phyloP scores from a whole-genome alignment of 106 monocot genomes.

The Posidonia australis region DNA sequence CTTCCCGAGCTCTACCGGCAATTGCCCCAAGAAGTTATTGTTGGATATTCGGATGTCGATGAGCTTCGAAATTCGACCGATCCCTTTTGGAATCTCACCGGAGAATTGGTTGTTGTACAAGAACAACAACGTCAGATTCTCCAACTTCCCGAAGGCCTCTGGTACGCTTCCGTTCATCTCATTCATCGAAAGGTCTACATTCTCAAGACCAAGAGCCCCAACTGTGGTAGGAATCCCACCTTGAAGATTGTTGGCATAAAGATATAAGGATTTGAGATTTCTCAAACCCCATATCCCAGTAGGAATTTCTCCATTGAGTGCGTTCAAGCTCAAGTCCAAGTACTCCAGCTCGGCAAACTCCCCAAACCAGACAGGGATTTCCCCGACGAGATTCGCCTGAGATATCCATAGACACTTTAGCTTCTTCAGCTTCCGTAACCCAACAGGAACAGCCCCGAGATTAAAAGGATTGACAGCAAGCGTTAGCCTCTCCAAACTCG shows the following conservation, averaged over 20 bases:
- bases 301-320: slow-evolving; percentile 35
- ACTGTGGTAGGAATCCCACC: slow-evolving; percentile 8
- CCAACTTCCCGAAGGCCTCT: slow-evolving; percentile 14
- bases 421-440: slow-evolving; percentile 35
- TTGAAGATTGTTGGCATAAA: slow-evolving; percentile 17
- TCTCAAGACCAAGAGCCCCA: background rate
- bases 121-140: background rate
- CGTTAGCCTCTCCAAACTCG: slow-evolving; percentile 21
- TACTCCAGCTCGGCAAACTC: slow-evolving; percentile 25
- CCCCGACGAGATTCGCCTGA: slow-evolving; percentile 20
- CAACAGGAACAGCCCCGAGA: slow-evolving; percentile 23
- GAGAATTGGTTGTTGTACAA: slow-evolving; percentile 41
- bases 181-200: slow-evolving; percentile 22
- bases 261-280: slow-evolving; percentile 34
- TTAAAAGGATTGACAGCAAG: slow-evolving; percentile 35
- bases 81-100: too few species aligned
- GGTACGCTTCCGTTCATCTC: slow-evolving; percentile 16
- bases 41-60: too few species aligned
- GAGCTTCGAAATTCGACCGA: too few species aligned
- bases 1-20: too few species aligned
- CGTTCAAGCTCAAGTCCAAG: slow-evolving; percentile 26
- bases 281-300: slow-evolving; percentile 33
- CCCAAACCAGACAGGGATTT: slow-evolving; percentile 28
- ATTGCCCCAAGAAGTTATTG: too few species aligned
- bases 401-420: slow-evolving; percentile 35